Evolutionary conservation across 2,329 filamentous ascomycete species (phyloP), one percentile per base, ranked within the genome.

Genomic region (Monilinia laxa): DNA sequence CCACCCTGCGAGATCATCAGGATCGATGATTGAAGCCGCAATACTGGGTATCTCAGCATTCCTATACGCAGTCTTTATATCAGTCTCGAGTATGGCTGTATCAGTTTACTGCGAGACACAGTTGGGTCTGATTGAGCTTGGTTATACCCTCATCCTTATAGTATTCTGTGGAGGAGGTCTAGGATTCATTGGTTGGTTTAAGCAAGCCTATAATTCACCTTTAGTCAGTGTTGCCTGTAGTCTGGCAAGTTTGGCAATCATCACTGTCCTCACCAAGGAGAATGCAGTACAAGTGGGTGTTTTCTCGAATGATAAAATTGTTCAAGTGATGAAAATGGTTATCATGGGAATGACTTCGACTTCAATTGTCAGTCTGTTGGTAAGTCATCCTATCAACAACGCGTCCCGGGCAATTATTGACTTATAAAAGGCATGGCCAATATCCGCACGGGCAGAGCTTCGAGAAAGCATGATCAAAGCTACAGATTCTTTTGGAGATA

Each of bases 201-300:
- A 96, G 78, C 90, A 94, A 75, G 88, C 82, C 72, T 83, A 92
- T 68, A 91, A 90, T 68, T 88, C 90, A 72, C 90, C 92, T 9
- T 80, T 95, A 65, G 91, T 95, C 70, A 93, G 93, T 74, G 90
- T 94, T 47, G 91, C 90, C 58, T 92, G 90, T 72, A 97, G 93
- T 42, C 82, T 97, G 71, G 87, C 93, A 9, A 94, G 92, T 45
- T 87, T 98, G 67, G 92, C 92, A 60, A 91, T 95, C 70, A 96
- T 97, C 75, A 93, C 91, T 2, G 87, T 96, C 56, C 81, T 97
- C 69, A 97, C 94, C 14, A 96, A 96, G 78, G 94, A 97, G 78
- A 93, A 92, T 62, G 88, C 92, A 2, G 88, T 97, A 0, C 91
- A 96, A 73, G 87, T 85, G 45, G 92, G 91, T 7, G 88, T 89